Conservation (phyloP, 2,329 filamentous ascomycete species). For the Cordyceps cateniannulata region DNA sequence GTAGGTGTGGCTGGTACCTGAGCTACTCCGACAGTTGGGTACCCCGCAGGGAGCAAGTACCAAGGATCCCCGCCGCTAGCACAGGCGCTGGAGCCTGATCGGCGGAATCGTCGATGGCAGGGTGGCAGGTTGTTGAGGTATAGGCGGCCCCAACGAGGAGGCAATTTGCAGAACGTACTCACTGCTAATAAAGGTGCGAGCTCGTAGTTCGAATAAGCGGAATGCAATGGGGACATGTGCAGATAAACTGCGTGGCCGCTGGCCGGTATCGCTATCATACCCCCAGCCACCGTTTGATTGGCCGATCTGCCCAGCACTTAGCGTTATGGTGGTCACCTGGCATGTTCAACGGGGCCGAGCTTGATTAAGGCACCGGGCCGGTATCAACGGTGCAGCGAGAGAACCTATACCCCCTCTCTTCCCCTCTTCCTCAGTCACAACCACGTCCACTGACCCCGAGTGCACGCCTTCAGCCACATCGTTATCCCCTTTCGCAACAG, state of each 20-base stretch:
- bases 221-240: not conserved
- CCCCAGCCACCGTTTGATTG: not conserved
- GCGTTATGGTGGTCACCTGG: constrained; percentile 7
- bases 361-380: not conserved
- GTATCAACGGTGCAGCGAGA: not conserved
- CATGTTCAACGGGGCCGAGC: not conserved
- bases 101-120: not conserved
- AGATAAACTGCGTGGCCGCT: too few species aligned
- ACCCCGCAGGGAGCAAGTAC: not conserved
- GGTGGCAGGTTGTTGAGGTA: not conserved
- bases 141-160: not conserved
- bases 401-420: constrained; percentile 7
- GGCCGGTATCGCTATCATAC: not conserved
- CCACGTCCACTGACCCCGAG: not conserved
- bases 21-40: not conserved
- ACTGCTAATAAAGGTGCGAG: not conserved
- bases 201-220: not conserved
- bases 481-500: not conserved
- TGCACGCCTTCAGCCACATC: not conserved
- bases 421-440: not conserved
- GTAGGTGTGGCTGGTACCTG: not conserved
- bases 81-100: constrained; percentile 1
- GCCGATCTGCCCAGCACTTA: constrained; percentile 3
- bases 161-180: not conserved
- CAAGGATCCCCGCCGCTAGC: not conserved